Evolutionary conservation across 192 early-diverging fungal genomes (phyloP).

Genomic region (Umbelopsis sp.): DNA sequence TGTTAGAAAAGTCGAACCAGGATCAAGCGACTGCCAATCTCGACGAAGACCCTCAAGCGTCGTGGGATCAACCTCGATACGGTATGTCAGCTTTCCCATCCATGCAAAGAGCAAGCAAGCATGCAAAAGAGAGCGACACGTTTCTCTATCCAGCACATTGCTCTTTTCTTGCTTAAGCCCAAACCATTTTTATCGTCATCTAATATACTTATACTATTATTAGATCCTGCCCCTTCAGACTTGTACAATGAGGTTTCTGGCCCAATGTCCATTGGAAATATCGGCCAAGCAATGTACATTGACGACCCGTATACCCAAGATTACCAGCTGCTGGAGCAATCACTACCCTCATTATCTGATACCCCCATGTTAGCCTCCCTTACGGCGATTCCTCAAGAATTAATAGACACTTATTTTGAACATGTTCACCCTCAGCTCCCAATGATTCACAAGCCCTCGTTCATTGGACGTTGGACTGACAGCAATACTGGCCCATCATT

Average conservation of each 20-base stretch:
- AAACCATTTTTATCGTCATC: neutral
- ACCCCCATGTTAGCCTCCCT: neutral
- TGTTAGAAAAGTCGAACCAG: constrained; percentile 7
- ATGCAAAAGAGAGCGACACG: no score
- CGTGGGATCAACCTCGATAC: constrained; percentile 7
- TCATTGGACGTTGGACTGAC: constrained; percentile 20
- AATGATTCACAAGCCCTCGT: constrained; percentile 41
- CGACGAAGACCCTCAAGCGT: neutral
- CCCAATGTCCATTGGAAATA: constrained; percentile 8
- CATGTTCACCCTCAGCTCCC: constrained; percentile 53
- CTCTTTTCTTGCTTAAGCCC: no score
- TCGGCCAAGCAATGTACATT: constrained; percentile 14
- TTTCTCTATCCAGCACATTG: no score
- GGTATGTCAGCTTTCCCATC: neutral
- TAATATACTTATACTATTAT: neutral
- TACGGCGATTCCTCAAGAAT: constrained; percentile 17
- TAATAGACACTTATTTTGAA: constrained; percentile 51
- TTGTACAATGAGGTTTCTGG: neutral
- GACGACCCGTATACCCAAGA: constrained; percentile 5
- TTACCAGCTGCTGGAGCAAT: neutral
- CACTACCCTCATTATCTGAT: constrained; percentile 10
- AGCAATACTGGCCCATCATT: constrained; percentile 4
- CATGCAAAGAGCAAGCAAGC: neutral
- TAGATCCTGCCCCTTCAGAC: neutral
- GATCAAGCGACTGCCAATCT: neutral